Evolutionary conservation across 805 yeast species (phyloP).

Genomic region (Metschnikowia aberdeeniae): DNA sequence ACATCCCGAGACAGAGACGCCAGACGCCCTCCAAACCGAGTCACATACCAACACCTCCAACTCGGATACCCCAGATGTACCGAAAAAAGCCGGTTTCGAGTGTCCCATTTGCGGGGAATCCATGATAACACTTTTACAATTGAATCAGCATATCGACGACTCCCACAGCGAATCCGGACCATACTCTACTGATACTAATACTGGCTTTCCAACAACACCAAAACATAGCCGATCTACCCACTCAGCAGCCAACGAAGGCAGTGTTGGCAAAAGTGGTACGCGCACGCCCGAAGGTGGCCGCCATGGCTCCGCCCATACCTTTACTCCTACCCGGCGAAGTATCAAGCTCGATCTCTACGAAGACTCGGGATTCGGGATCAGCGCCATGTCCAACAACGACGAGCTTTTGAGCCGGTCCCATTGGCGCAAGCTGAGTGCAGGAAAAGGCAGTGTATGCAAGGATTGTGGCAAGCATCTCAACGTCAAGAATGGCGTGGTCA

Average conservation of each 20-base stretch:
- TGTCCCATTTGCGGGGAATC: slow-evolving; percentile 72
- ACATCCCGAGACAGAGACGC: background rate
- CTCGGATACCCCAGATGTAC: background rate
- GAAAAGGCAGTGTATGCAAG: slow-evolving; percentile 35
- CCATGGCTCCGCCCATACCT: slow-evolving; percentile 1
- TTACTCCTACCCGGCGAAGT: slow-evolving; percentile 27
- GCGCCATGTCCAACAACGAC: slow-evolving; percentile 18
- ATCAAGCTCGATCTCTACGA: slow-evolving; percentile 52
- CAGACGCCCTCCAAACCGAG: background rate
- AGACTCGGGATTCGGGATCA: slow-evolving; percentile 31
- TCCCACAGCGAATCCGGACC: slow-evolving; percentile 38
- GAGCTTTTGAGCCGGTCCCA: slow-evolving; percentile 43
- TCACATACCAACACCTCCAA: too few species aligned
- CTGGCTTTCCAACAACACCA: background rate
- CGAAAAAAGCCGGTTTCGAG: background rate
- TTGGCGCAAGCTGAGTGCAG: slow-evolving; percentile 52
- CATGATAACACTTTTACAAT: slow-evolving; percentile 50
- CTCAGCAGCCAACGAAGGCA: background rate
- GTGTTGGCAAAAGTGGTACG: background rate
- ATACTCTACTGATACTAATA: background rate
- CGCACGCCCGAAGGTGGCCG: slow-evolving; percentile 3
- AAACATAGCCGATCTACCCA: background rate
- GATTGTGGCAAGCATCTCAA: slow-evolving; percentile 43
- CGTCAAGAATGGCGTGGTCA: slow-evolving; percentile 53
- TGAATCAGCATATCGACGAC: slow-evolving; percentile 71